phyloP scores from a whole-genome alignment of 2,329 filamentous ascomycete species.

The Pseudogymnoascus sp. region DNA sequence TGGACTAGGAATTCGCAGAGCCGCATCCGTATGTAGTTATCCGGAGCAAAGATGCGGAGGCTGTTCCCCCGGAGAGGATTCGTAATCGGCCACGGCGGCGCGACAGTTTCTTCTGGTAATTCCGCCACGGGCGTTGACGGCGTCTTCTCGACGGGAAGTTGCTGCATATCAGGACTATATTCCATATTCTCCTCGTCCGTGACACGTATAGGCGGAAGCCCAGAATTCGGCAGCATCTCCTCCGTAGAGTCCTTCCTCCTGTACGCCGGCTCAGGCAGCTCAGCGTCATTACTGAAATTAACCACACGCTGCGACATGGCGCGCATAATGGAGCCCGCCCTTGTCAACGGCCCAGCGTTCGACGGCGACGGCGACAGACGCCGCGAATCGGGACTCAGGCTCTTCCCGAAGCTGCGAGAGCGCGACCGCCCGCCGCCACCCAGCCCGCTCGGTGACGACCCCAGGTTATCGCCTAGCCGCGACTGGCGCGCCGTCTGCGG shows the following conservation, averaged over 20 bases:
- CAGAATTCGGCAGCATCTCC: not conserved
- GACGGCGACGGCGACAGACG: conserved; percentile 50
- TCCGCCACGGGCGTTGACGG: conserved; percentile 4
- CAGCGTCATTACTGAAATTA: conserved; percentile 89
- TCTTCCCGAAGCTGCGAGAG: conserved; percentile 51
- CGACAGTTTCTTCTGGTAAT: conserved; percentile 7
- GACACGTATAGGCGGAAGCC: not conserved
- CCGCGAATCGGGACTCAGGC: conserved; percentile 43
- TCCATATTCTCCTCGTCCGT: conserved; percentile 5
- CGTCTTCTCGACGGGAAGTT: conserved; percentile 12
- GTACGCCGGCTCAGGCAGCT: conserved; percentile 63
- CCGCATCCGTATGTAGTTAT: conserved; percentile 65
- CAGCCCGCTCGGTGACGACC: conserved; percentile 28
- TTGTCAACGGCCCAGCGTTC: conserved; percentile 55
- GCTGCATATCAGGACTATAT: not conserved
- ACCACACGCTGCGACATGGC: conserved; percentile 96
- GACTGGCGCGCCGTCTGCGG: conserved; percentile 28
- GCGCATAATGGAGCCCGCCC: conserved; percentile 69
- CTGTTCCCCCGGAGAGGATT: conserved; percentile 86
- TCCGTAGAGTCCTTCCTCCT: conserved; percentile 25
- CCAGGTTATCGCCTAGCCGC: conserved; percentile 49
- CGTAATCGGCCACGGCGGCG: conserved; percentile 34
- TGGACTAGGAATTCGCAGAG: conserved; percentile 82
- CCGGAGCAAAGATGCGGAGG: conserved; percentile 73
- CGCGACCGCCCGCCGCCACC: conserved; percentile 37